Evolutionary conservation across 805 yeast species (phyloP), one percentile per base, ranked within the genome.

Genomic region (Metschnikowia continentalis): DNA sequence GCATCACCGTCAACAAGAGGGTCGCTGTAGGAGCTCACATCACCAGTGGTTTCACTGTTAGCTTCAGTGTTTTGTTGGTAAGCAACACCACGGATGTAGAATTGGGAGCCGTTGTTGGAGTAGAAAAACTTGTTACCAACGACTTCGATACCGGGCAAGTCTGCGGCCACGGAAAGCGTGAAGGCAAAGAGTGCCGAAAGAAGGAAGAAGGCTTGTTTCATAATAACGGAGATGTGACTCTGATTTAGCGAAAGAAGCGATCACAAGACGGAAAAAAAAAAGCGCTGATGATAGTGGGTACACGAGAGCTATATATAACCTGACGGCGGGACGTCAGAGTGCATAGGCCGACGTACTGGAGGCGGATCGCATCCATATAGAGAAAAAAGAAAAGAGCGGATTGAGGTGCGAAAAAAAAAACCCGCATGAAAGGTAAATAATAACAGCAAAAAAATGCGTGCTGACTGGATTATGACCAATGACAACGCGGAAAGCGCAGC

Each of bases 121-220:
- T 72, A 87, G 76, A 79, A 87, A 64, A 87, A 86, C 68, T 86
- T 86, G 79, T 84, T 86, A 55, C 92, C 92, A 51, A 79, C 80
- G 56, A 86, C 78, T 62, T 85, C 89, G 58, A 87, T 61, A 33
- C 63, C 62, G 5, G 77, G 77, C 51, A 57, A 48, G 38, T 42
- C 49, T 26, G 57, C 54, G 14, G 60, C 47, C 49, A 44, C 32
- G 33, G 52, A 55, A 14, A 56, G 32, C 17, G 53, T 48, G 39
- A 54, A 44, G 44, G 55, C 43, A 14, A 49, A 36, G 17, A 46
- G 42, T 3, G 55, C 57, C 51, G 55, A 47, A 40, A 54, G 49
- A 23, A 54, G 44, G 19, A 39, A 38, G 35, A 33, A 43, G 15
- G 47, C 51, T 48, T 50, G 53, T 50, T 46, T 55, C 58, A 55